A percentile compares a stretch with the other conserved stretches of the same genome.
phyloP scores from a whole-genome alignment of 2,329 filamentous ascomycete genomes.

The Hymenoscyphus fraxineus region DNA sequence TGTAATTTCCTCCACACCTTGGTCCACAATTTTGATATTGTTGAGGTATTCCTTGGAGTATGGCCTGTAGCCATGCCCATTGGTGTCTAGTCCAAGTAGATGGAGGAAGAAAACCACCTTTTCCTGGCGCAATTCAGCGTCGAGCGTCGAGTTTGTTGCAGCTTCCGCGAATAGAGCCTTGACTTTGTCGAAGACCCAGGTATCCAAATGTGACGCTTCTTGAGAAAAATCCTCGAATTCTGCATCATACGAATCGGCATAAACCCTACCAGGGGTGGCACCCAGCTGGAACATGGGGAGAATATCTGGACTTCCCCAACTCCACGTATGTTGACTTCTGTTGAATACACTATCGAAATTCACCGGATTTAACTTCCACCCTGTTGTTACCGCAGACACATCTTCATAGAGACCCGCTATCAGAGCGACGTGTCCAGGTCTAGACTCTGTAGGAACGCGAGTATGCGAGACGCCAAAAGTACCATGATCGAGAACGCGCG shows the following conservation, averaged over 20 bases:
- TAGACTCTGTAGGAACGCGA: conserved; percentile 91
- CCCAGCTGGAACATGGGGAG: conserved; percentile 94
- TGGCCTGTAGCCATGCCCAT: conserved; percentile 78
- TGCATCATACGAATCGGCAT: conserved; percentile 77
- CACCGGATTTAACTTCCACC: conserved; percentile 97
- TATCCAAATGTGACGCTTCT: conserved; percentile 76
- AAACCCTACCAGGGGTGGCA: conserved; percentile 80
- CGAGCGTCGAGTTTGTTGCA: conserved; percentile 69
- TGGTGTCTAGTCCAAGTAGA: conserved; percentile 85
- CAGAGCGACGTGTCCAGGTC: conserved; percentile 92
- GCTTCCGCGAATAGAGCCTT: conserved; percentile 82
- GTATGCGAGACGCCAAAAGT: conserved; percentile 98
- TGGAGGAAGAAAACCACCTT: conserved; percentile 95
- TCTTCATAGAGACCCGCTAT: conserved; percentile 97
- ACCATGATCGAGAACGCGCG: conserved; percentile 79
- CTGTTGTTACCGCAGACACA: conserved; percentile 93
- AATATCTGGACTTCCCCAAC: conserved; percentile 97
- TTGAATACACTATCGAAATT: conserved; percentile 99
- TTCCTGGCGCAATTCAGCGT: conserved; percentile 70
- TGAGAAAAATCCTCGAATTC: conserved; percentile 89
- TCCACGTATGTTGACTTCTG: conserved; percentile 93
- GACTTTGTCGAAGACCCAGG: conserved; percentile 94
- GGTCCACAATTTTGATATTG: conserved; percentile 91
- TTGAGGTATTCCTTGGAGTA: conserved; percentile 94
- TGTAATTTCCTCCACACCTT: conserved; percentile 81